phyloP scores from a whole-genome alignment of 805 yeast genomes.

The Yamadazyma tumulicola region DNA sequence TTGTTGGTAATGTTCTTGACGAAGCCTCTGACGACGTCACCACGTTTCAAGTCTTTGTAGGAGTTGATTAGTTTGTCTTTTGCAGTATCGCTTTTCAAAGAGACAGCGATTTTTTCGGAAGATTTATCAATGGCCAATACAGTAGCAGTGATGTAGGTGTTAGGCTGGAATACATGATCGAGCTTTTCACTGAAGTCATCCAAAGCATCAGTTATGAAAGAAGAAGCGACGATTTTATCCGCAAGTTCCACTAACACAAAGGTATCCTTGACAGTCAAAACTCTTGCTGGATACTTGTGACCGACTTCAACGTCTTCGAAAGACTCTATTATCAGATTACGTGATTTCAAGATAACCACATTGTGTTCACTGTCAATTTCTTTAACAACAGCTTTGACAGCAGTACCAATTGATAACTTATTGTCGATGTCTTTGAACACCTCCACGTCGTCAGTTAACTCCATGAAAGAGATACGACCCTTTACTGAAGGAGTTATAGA shows the following conservation, averaged over 20 bases:
- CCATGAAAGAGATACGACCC: constrained; percentile 65
- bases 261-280: constrained; percentile 54
- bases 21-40: constrained; percentile 78
- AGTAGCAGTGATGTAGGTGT: constrained; percentile 57
- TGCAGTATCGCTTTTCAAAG: constrained; percentile 52
- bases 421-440: constrained; percentile 47
- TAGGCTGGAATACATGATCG: constrained; percentile 45
- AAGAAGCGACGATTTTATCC: constrained; percentile 55
- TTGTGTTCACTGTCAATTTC: constrained; percentile 53
- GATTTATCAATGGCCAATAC: constrained; percentile 46
- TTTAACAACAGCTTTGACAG: constrained; percentile 55
- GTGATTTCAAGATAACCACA: constrained; percentile 47
- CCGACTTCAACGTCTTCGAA: constrained; percentile 54
- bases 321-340: constrained; percentile 39
- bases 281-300: constrained; percentile 55
- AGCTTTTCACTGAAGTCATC: constrained; percentile 59
- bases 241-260: constrained; percentile 69
- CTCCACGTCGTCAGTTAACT: constrained; percentile 54
- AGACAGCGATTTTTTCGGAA: constrained; percentile 55
- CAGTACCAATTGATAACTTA: constrained; percentile 70
- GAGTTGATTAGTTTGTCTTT: constrained; percentile 49
- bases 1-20: constrained; percentile 69
- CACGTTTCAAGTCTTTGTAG: constrained; percentile 55
- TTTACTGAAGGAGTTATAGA: constrained; percentile 64
- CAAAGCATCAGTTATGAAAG: constrained; percentile 75